phyloP scores from a whole-genome alignment of 2,329 filamentous ascomycete species.

The Amylocarpus encephaloides region DNA sequence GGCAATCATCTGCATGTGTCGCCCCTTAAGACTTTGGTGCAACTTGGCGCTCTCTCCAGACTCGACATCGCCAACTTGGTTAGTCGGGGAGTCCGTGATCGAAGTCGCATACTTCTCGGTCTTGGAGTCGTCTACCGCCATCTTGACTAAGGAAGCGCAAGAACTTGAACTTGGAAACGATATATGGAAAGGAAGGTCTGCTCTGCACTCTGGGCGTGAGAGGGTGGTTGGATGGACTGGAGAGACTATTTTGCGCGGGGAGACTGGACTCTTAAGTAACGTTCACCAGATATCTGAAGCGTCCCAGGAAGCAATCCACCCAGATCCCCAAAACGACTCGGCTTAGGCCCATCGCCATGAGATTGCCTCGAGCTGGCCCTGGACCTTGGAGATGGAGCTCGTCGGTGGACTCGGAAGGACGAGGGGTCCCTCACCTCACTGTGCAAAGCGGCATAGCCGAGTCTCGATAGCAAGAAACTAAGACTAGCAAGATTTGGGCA shows the following conservation, averaged over 20 bases:
- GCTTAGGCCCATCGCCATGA: too few species aligned
- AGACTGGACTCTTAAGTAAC: too few species aligned
- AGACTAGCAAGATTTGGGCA: neutral
- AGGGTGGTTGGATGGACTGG: neutral
- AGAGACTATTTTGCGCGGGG: neutral
- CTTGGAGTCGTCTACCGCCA: conserved; percentile 15
- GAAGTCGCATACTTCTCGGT: conserved; percentile 6
- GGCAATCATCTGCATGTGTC: conserved; percentile 47
- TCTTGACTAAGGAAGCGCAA: conserved; percentile 1
- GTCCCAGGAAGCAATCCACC: too few species aligned
- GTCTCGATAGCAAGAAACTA: conserved; percentile 1
- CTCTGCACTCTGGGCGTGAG: conserved; percentile 16
- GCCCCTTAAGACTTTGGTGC: conserved; percentile 37
- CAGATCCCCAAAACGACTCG: too few species aligned
- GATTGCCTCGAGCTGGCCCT: too few species aligned
- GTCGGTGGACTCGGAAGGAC: neutral
- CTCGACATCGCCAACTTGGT: conserved; percentile 18
- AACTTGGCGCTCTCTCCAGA: conserved; percentile 28
- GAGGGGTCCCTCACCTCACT: too few species aligned
- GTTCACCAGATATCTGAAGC: too few species aligned
- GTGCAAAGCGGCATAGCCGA: conserved; percentile 1
- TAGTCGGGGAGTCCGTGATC: neutral
- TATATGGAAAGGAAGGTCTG: conserved; percentile 3
- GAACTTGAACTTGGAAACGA: neutral
- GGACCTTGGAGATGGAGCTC: neutral